These are phyloP conservation scores for Phytophthora vignae DNA, from an alignment of 352 stramenopile genomes.

Conservation along the genomic window DNA sequence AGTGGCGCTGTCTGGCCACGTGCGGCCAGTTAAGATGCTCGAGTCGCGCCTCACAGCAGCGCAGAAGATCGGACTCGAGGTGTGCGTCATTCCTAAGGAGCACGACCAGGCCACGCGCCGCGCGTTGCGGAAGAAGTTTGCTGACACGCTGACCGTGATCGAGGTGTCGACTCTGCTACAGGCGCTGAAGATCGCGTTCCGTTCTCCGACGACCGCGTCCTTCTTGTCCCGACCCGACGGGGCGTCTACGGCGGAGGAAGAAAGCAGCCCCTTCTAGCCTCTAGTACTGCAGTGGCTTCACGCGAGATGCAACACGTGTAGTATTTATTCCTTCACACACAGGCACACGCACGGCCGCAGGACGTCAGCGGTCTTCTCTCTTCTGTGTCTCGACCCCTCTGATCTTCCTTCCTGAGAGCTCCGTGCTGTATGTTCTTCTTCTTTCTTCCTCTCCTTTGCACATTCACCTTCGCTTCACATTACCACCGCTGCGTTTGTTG, in stretches of 20 bases:
- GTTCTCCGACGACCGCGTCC: constrained; percentile 22
- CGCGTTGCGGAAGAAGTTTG: constrained; percentile 62
- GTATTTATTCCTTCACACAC: constrained; percentile 46
- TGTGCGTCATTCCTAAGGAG: constrained; percentile 77
- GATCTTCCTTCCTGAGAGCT: constrained; percentile 5
- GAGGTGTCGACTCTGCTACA: constrained; percentile 74
- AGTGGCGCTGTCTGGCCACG: constrained; percentile 77
- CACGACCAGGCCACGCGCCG: constrained; percentile 52
- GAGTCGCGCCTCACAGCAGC: constrained; percentile 79
- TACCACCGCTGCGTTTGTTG: constrained; percentile 47
- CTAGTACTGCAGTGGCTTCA: constrained; percentile 4
- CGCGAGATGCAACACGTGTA: constrained; percentile 38
- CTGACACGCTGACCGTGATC: constrained; percentile 58
- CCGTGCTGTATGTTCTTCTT: constrained; percentile 1
- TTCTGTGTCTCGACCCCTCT: constrained; percentile 17
- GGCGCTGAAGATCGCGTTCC: constrained; percentile 69
- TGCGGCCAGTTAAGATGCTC: constrained; percentile 87
- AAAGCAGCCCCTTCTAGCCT: constrained; percentile 22
- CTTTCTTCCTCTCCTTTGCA: constrained; percentile 21
- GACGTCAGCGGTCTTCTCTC: constrained; percentile 30
- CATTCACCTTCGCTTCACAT: constrained; percentile 37
- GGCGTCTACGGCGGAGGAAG: constrained; percentile 16
- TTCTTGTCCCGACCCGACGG: constrained; percentile 24
- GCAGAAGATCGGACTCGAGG: constrained; percentile 80
- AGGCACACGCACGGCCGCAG: constrained; percentile 19